These are phyloP conservation scores for Arthonia radiata DNA, from an alignment of 495 filamentous ascomycete genomes.

Conservation along the genomic window DNA sequence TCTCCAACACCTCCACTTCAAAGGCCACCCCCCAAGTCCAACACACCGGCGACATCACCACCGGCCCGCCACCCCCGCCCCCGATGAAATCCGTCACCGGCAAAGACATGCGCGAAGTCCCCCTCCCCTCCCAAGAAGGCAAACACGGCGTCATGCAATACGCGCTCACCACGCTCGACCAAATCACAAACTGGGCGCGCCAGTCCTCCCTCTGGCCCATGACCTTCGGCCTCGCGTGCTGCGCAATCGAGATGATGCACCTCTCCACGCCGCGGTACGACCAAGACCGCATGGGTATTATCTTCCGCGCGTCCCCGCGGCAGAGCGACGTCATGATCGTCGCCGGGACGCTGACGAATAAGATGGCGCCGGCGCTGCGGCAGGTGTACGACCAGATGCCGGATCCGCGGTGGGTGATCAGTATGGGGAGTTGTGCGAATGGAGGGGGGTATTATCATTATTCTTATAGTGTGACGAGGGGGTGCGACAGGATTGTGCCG, in stretches of 20 bases:
- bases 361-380: slow-evolving; percentile 85
- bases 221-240: slow-evolving; percentile 94
- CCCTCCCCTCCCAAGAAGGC: slow-evolving; percentile 68
- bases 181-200: slow-evolving; percentile 82
- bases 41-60: slow-evolving; percentile 12
- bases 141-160: slow-evolving; percentile 94
- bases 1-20: slow-evolving; percentile 35
- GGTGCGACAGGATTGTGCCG: slow-evolving; percentile 74
- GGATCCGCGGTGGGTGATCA: slow-evolving; percentile 77
- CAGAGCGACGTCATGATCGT: slow-evolving; percentile 98
- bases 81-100: slow-evolving; percentile 23
- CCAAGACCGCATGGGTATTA: slow-evolving; percentile 86
- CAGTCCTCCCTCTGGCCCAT: slow-evolving; percentile 90
- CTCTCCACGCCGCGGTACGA: slow-evolving; percentile 88
- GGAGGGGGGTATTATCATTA: slow-evolving; percentile 91
- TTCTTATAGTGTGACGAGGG: slow-evolving; percentile 66
- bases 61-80: slow-evolving; percentile 11
- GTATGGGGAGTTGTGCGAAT: slow-evolving; percentile 80
- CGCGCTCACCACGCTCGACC: slow-evolving; percentile 78
- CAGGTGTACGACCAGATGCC: slow-evolving; percentile 99
- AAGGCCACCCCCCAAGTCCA: slow-evolving; percentile 23
- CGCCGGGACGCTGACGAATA: slow-evolving; percentile 85
- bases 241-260: slow-evolving; percentile 97
- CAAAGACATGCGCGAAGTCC: slow-evolving; percentile 47
- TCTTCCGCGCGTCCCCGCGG: slow-evolving; percentile 84